These are phyloP conservation scores for Nannizziopsis arthrosporioides DNA, from an alignment of 2,329 filamentous ascomycete genomes.

Conservation along the genomic window DNA sequence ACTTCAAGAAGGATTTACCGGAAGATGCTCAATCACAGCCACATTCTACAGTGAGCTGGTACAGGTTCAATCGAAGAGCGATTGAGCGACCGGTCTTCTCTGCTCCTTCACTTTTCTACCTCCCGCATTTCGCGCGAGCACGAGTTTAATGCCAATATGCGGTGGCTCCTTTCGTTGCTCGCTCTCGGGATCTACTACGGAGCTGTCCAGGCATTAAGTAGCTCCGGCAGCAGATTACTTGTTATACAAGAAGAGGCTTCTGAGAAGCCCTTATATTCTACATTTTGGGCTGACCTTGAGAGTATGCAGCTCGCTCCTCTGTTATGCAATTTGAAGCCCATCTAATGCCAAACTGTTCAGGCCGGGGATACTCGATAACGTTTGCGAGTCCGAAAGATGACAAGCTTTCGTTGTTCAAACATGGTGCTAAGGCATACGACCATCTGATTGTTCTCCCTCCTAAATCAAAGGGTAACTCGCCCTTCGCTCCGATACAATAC, in stretches of 20 bases:
- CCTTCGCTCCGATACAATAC: neutral
- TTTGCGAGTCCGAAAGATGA: constrained; percentile 78
- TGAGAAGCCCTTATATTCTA: constrained; percentile 72
- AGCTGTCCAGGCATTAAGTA: constrained; percentile 57
- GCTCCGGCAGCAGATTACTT: constrained; percentile 65
- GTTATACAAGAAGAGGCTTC: constrained; percentile 73
- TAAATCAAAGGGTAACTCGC: constrained; percentile 65
- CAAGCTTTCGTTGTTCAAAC: constrained; percentile 63
- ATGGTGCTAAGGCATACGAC: constrained; percentile 81
- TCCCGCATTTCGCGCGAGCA: constrained; percentile 17
- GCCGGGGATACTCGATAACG: constrained; percentile 66
- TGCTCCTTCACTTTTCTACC: constrained; percentile 14
- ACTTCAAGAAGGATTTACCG: neutral
- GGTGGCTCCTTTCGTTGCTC: constrained; percentile 60
- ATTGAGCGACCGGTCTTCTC: constrained; percentile 1
- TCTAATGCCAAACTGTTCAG: constrained; percentile 37
- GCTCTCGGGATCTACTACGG: constrained; percentile 47
- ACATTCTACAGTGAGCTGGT: neutral
- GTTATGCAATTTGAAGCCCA: constrained; percentile 5
- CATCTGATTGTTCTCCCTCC: constrained; percentile 80
- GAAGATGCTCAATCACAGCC: neutral
- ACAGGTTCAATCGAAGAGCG: neutral
- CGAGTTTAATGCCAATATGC: constrained; percentile 45
- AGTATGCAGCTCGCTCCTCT: constrained; percentile 22
- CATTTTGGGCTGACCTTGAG: constrained; percentile 49